Base-by-base conservation (phyloP, 495 filamentous ascomycete species). In the Penicillium ucsense region DNA sequence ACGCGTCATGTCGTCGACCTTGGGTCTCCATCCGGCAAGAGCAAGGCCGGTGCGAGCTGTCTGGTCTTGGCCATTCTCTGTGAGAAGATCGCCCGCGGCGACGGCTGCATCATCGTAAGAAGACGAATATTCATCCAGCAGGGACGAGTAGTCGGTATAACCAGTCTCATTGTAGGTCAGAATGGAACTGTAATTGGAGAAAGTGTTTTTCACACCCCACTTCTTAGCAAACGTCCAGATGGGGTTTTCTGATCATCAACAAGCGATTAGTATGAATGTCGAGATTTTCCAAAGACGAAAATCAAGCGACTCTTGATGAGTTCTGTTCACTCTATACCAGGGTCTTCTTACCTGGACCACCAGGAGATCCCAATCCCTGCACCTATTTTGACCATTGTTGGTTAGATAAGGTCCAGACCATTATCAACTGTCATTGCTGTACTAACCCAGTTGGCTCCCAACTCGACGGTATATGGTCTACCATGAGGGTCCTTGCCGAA, bases 1-100 rank as follows among this genome's bases (percentile, higher is more conserved):
- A 3, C 68, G 69, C 9, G 69, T 64, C 72, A 75, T 74, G 45
- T 84, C 70, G 49, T 74, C 70, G 50, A 70, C 68, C 29, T 57
- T 59, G 0, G 84, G 82, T 44, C 76, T 78, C 82, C 83, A 89
- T 4, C 76, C 83, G 3, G 75, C 77, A 31, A 84, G 52, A 3
- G 68, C 75, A 27, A 86, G 56, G 0, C 76, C 85, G 4, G 78
- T 71, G 36, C 82, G 77, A 36, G 75, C 66, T 43, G 76, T 84
- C 20, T 72, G 63, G 59, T 88, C 84, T 51, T 85, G 81, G 31
- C 82, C 59, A 53, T 83, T 84, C 4, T 80, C 55, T 8, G 60
- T 73, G 8, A 85, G 60, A 20, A 83, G 41, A 8, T 44, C 45
- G 11, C 53, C 53, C 10, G 53, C 53, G 7, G 44, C 45, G 5